phyloP scores from a whole-genome alignment of 257 asterid species.

The Solanum habrochaites region DNA sequence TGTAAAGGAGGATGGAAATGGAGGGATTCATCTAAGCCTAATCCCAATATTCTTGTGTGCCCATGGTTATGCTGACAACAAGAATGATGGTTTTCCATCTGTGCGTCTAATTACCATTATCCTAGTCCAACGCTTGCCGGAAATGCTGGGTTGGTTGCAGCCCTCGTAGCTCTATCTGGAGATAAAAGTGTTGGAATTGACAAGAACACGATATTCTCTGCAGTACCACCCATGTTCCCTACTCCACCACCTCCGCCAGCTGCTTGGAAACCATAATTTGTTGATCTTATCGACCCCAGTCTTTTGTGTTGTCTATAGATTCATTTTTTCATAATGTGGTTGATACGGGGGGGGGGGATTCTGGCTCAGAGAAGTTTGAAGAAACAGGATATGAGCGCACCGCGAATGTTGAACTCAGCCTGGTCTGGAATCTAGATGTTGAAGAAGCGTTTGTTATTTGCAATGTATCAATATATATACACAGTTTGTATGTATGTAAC shows the following conservation, averaged over 20 bases:
- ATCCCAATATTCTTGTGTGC: conserved; percentile 77
- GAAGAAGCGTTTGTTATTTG: neutral
- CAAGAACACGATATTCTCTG: conserved; percentile 87
- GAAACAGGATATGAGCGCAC: neutral
- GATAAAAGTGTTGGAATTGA: conserved; percentile 40
- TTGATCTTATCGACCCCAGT: neutral
- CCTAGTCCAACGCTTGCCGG: conserved; percentile 92
- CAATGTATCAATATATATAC: neutral
- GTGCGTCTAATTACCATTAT: conserved; percentile 80
- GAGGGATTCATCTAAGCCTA: conserved; percentile 68
- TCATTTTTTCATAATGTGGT: conserved; percentile 11
- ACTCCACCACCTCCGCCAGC: conserved; percentile 97
- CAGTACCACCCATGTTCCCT: conserved; percentile 93
- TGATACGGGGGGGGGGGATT: too few species aligned
- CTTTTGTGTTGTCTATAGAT: neutral
- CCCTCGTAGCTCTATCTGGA: conserved; percentile 83
- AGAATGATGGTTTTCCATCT: conserved; percentile 66
- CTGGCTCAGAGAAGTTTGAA: neutral
- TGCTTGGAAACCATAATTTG: conserved; percentile 66
- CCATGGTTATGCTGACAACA: conserved; percentile 99
- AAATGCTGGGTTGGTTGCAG: conserved; percentile 92
- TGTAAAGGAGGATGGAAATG: conserved; percentile 97
- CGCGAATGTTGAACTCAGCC: neutral
- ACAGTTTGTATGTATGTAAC: conserved; percentile 9
- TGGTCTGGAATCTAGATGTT: neutral